phyloP scores from a whole-genome alignment of 1,139 yeast species.

The Debaryomycetaceae sp. region DNA sequence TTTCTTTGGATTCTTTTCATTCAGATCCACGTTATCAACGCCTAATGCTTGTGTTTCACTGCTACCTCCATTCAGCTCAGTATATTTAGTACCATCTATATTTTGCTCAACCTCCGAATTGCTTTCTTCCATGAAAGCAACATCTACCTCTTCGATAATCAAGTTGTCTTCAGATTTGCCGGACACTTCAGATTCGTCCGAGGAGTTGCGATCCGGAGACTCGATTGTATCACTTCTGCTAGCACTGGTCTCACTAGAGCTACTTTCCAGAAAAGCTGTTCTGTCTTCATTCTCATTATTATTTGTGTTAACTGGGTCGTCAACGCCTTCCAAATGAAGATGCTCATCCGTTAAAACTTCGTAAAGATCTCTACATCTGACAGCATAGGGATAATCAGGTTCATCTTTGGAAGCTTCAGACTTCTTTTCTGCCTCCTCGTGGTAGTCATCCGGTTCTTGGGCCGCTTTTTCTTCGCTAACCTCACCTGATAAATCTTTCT shows the following conservation, averaged over 20 bases:
- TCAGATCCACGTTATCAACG: neutral
- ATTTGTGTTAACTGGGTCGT: constrained; percentile 3
- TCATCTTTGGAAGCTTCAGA: constrained; percentile 7
- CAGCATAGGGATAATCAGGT: constrained; percentile 37
- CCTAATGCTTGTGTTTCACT: neutral
- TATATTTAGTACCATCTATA: neutral
- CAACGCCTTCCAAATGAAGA: constrained; percentile 34
- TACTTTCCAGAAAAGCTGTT: neutral
- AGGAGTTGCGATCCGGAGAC: neutral
- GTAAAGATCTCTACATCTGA: constrained; percentile 29
- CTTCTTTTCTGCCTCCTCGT: constrained; percentile 8
- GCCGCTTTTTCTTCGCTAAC: constrained; percentile 14
- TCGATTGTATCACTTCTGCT: neutral
- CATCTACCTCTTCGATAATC: constrained; percentile 40
- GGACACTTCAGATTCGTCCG: neutral
- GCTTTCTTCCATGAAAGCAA: constrained; percentile 7
- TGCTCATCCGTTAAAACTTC: constrained; percentile 23
- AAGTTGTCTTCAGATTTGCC: constrained; percentile 16
- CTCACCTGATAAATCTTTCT: constrained; percentile 29
- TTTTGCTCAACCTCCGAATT: neutral
- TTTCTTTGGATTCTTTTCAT: neutral
- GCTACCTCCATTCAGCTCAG: neutral
- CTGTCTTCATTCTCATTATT: neutral
- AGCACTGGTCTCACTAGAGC: neutral
- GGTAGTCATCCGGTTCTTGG: constrained; percentile 13